These are phyloP conservation scores for Beauveria scarabaeidicola DNA, from an alignment of 2,329 filamentous ascomycete genomes.

Conservation along the genomic window DNA sequence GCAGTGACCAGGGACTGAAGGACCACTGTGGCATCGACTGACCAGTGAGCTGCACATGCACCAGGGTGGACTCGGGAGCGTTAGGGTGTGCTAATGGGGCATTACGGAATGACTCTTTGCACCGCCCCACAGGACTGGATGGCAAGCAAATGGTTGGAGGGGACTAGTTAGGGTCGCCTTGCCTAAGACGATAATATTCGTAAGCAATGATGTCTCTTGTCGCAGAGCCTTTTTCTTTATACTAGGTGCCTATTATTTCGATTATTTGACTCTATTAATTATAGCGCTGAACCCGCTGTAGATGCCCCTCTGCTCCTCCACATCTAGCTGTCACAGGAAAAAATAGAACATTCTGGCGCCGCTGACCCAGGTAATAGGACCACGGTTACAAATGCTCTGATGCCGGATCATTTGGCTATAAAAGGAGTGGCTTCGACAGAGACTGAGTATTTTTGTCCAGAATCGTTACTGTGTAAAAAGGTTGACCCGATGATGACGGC, in stretches of 20 bases:
- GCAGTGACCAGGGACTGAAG: too few species aligned
- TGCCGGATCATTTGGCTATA: not conserved
- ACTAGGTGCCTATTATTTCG: too few species aligned
- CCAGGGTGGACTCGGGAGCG: slow-evolving; percentile 9
- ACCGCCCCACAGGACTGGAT: not conserved
- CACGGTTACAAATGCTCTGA: not conserved
- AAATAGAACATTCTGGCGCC: slow-evolving; percentile 8
- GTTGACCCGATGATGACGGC: too few species aligned
- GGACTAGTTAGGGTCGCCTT: too few species aligned
- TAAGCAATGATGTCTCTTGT: not conserved
- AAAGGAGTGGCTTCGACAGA: not conserved
- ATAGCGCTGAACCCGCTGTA: not conserved
- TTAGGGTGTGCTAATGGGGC: slow-evolving; percentile 7
- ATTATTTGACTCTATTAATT: too few species aligned
- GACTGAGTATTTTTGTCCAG: not conserved
- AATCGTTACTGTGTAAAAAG: not conserved
- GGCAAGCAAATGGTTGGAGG: too few species aligned
- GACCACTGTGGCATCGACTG: not conserved
- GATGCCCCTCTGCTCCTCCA: not conserved
- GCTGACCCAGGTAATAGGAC: not conserved
- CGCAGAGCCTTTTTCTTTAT: not conserved
- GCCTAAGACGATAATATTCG: too few species aligned
- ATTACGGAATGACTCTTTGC: slow-evolving; percentile 8
- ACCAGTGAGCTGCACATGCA: not conserved
- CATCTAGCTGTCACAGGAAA: not conserved